Percentiles rank a stretch among this genome's conserved stretches.
Conservation (phyloP, 805 yeast species). For the Sugiyamaella mastotermitis region DNA sequence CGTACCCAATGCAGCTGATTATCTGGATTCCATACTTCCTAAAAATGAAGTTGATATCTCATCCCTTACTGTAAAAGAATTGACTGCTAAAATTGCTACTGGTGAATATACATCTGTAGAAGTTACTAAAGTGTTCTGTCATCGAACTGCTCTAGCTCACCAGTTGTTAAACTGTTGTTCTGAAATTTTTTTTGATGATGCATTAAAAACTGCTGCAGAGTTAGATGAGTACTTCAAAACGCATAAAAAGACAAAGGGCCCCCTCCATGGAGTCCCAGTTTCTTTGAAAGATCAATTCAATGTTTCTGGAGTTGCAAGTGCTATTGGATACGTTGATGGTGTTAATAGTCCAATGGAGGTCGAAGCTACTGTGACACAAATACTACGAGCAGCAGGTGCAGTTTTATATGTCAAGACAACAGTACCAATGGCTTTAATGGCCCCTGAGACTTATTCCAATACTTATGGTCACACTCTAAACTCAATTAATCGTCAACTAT, state of each 20-base stretch:
- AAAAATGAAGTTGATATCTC: slow-evolving; percentile 6
- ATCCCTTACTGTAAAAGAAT: slow-evolving; percentile 1
- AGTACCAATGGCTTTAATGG: slow-evolving; percentile 47
- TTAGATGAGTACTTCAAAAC: slow-evolving; percentile 45
- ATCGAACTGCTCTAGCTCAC: slow-evolving; percentile 53
- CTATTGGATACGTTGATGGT: slow-evolving; percentile 48
- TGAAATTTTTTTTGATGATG: slow-evolving; percentile 47
- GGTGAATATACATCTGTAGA: slow-evolving; percentile 38
- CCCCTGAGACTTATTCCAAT: slow-evolving; percentile 40
- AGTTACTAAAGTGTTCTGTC: slow-evolving; percentile 50
- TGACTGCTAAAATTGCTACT: slow-evolving; percentile 4
- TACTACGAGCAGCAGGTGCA: slow-evolving; percentile 43
- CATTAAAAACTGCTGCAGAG: slow-evolving; percentile 47
- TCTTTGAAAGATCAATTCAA: slow-evolving; percentile 54
- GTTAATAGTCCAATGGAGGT: slow-evolving; percentile 39
- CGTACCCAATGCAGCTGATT: slow-evolving; percentile 10
- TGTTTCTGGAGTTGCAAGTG: slow-evolving; percentile 56
- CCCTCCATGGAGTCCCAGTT: slow-evolving; percentile 62
- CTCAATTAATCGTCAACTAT: slow-evolving; percentile 38
- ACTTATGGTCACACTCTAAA: slow-evolving; percentile 43
- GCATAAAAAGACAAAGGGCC: slow-evolving; percentile 49
- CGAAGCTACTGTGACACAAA: slow-evolving; percentile 34
- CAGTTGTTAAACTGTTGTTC: slow-evolving; percentile 39
- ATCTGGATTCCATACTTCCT: slow-evolving; percentile 11
- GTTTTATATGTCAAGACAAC: slow-evolving; percentile 50